Conservation (phyloP, 2,329 filamentous ascomycete species). For the Thelonectria rubi region DNA sequence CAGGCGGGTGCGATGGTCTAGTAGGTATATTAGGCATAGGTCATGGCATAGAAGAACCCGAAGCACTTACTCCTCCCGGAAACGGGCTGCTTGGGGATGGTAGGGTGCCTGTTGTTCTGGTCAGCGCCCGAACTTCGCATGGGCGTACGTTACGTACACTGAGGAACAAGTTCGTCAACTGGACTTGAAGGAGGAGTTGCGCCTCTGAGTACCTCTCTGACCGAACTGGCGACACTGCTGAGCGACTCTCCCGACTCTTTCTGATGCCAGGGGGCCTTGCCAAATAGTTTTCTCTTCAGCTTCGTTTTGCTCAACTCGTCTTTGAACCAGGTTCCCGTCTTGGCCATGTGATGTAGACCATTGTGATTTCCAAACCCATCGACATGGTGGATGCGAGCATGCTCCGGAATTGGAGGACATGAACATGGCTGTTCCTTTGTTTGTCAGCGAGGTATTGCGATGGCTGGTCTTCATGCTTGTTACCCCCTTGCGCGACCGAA, state of each 20-base stretch:
- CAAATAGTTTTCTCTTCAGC: constrained; percentile 51
- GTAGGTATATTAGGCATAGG: background rate
- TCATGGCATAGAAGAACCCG: background rate
- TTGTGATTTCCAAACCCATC: constrained; percentile 29
- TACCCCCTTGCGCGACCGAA: constrained; percentile 30
- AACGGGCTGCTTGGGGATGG: constrained; percentile 39
- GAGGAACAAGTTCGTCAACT: constrained; percentile 24
- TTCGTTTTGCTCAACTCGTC: constrained; percentile 43
- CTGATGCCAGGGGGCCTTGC: constrained; percentile 52
- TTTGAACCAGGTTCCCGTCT: constrained; percentile 44
- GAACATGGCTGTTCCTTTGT: constrained; percentile 10
- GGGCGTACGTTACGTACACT: constrained; percentile 20
- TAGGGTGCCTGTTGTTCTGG: constrained; percentile 19
- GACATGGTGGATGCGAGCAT: constrained; percentile 14
- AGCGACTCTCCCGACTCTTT: constrained; percentile 51
- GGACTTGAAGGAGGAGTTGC: constrained; percentile 47
- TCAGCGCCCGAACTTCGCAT: constrained; percentile 6
- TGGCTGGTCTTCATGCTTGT: background rate
- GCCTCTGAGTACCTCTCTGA: constrained; percentile 52
- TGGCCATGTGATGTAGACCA: constrained; percentile 34
- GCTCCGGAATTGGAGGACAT: constrained; percentile 32
- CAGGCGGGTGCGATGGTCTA: background rate
- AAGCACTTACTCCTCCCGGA: constrained; percentile 47
- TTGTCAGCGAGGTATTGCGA: constrained; percentile 13
- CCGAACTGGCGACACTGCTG: constrained; percentile 53